These are phyloP conservation scores for Withania somnifera DNA, from an alignment of 305 asterid species.

Conservation along the genomic window DNA sequence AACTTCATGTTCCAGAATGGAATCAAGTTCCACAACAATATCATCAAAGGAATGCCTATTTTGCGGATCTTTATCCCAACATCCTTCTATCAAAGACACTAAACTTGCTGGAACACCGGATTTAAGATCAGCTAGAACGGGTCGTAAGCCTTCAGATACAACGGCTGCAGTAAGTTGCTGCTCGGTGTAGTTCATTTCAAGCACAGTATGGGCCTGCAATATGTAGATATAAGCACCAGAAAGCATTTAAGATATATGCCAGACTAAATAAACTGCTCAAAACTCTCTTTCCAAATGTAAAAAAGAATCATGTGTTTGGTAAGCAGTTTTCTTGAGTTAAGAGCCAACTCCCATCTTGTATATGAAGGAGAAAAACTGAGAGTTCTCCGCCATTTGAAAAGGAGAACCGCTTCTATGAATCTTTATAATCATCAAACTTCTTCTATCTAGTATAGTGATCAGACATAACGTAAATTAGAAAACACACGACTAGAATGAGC, in stretches of 20 bases:
- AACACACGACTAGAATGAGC: background rate
- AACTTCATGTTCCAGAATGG: slow-evolving; percentile 25
- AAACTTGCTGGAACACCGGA: slow-evolving; percentile 41
- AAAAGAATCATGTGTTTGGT: background rate
- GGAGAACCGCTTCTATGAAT: background rate
- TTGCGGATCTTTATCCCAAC: slow-evolving; percentile 73
- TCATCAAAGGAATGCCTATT: slow-evolving; percentile 62
- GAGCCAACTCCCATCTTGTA: background rate
- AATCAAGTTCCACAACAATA: slow-evolving; percentile 51
- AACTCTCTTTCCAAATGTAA: background rate
- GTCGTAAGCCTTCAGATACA: slow-evolving; percentile 76
- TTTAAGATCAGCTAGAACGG: slow-evolving; percentile 56
- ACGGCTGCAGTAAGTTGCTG: slow-evolving; percentile 88
- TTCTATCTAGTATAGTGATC: background rate
- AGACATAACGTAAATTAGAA: background rate
- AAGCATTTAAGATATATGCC: background rate
- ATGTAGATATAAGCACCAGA: background rate
- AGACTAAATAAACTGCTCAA: background rate
- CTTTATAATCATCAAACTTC: background rate
- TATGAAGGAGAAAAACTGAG: background rate
- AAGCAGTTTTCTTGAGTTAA: background rate
- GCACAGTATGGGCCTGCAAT: slow-evolving; percentile 85
- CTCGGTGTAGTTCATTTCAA: slow-evolving; percentile 94
- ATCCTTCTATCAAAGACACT: slow-evolving; percentile 54
- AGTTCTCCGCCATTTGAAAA: background rate